Base-by-base conservation (phyloP, 768 basidiomycete species). In the Russula compacta region DNA sequence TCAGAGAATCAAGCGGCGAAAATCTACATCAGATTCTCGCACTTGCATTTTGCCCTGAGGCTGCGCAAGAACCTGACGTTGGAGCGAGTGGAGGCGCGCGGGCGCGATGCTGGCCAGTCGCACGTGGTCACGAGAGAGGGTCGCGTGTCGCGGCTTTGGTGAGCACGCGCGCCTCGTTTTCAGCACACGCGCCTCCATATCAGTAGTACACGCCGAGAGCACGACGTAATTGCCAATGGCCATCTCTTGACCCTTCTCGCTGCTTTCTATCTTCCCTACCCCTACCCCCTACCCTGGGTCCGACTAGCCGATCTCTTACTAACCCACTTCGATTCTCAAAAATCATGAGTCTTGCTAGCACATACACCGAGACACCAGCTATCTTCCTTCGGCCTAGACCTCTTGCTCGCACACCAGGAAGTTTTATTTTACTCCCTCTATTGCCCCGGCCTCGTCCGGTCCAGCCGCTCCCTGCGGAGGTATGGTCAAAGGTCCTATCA, bases 371-470 rank as follows among this genome's bases (percentile, higher is more conserved):
- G 39, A 15, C 55, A 3, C 50, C 61, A 17, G 29, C 49, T 14
- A 59, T 87, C 52, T 70, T 89, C 48, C 79, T 91, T 38, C 80
- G 73, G 29, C 87, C 89, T 15, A 79, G 89, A 60, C 87, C 85
- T 1, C 84, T 83, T 66, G 85, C 82, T 43, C 78, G 75, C 49
- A 70, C 68, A 57, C 76, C 86, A 15, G 85, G 87, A 49, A 76
- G 76, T 35, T 76, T 91, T 33, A 71, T 86, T 14, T 78, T 92
- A 12, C 72, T 91, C 0, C 88, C 88, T 15, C 77, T 92, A 17
- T 77, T 90, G 12, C 87, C 86, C 12, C 70, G 76, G 6, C 77
- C 73, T 44, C 78, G 77, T 29, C 77, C 78, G 17, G 64, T 78
- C 51, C 81, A 79, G 63, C 73, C 81, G 33, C 75, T 92, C 17